Evolutionary conservation across 2,329 filamentous ascomycete species (phyloP), one percentile per base, ranked within the genome.

Genomic region (Xylaria sp.): DNA sequence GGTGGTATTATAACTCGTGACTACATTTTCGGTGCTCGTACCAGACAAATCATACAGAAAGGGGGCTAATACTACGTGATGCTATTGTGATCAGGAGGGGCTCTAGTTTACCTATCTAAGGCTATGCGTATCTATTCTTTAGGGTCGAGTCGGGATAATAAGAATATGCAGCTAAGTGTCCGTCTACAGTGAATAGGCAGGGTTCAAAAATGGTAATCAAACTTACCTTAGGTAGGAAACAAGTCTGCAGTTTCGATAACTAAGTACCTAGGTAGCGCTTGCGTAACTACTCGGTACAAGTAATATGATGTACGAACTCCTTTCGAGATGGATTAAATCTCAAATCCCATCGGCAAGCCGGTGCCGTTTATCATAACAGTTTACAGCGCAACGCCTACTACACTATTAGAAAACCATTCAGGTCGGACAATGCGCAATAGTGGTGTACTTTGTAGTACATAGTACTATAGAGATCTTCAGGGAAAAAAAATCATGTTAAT

Each of bases 391-490:
- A 35, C 32, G 8, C 32, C 32, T 10, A 10, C 32, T 10, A 35
- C 32, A 35, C 16, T 13, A 23, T 29, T n/a, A 57, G 21, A 42
- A 21, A 29, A 12, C 18, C 13, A 21, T 18, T 23, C 51, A 37
- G n/a, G 51, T 23, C n/a, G 21, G 54, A 58, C 35, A 58, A 44
- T 58, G 25, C 37, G 18, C n/a, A 10, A 55, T 23, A 16, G 32
- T n/a, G 9, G 29, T 37, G 51, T 37, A 5, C 9, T 58, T 23
- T 44, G 37, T 58, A 27, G 16, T 8, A 44, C 37, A 25, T 18
- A 13, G 35, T 40, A 44, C 35, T 27, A 27, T 58, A 58, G 35
- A 42, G 54, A 54, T 54, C 51, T 54, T 25, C 51, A 23, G 8
- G 12, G 21, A 3, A 21, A 47, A 18, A 44, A 16, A 5, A 44